phyloP scores from a whole-genome alignment of 2,329 filamentous ascomycete species.

The Claviceps digitariae region DNA sequence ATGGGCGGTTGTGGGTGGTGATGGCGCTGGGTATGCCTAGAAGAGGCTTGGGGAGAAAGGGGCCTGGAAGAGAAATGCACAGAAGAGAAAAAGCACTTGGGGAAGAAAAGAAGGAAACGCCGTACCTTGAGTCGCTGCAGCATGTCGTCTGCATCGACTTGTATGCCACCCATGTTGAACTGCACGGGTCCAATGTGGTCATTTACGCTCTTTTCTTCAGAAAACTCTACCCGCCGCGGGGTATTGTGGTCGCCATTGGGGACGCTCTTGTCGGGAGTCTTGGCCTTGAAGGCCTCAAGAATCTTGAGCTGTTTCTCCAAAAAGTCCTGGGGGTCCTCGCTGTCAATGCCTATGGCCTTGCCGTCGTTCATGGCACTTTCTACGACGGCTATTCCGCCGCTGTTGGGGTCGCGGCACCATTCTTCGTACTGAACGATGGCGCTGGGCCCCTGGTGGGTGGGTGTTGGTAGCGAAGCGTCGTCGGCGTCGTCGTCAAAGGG shows the following conservation, averaged over 20 bases:
- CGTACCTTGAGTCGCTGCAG: slow-evolving; percentile 67
- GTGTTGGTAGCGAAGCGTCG: slow-evolving; percentile 5
- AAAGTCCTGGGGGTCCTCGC: slow-evolving; percentile 62
- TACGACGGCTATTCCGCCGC: slow-evolving; percentile 35
- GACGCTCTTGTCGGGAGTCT: slow-evolving; percentile 32
- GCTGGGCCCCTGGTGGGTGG: slow-evolving; percentile 17
- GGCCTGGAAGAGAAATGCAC: too few relatives aligned
- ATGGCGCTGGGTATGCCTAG: not conserved
- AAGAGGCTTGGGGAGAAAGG: too few relatives aligned
- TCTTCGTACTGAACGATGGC: slow-evolving; percentile 66
- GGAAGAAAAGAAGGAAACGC: too few relatives aligned
- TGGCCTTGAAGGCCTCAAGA: slow-evolving; percentile 51
- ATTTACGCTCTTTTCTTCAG: slow-evolving; percentile 38
- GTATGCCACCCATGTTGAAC: slow-evolving; percentile 97
- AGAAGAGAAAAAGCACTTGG: too few relatives aligned
- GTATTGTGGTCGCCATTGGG: slow-evolving; percentile 12
- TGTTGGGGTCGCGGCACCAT: slow-evolving; percentile 62
- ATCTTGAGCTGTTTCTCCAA: slow-evolving; percentile 60
- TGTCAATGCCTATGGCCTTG: slow-evolving; percentile 20
- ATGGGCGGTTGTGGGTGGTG: not conserved
- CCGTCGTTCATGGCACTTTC: slow-evolving; percentile 26
- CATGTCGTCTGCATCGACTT: slow-evolving; percentile 91
- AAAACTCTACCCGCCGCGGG: slow-evolving; percentile 18
- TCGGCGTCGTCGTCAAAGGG: slow-evolving; percentile 11
- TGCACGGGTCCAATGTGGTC: slow-evolving; percentile 90